These are phyloP conservation scores for Croton laevigatus DNA, from an alignment of 441 rosid species.

Conservation along the genomic window DNA sequence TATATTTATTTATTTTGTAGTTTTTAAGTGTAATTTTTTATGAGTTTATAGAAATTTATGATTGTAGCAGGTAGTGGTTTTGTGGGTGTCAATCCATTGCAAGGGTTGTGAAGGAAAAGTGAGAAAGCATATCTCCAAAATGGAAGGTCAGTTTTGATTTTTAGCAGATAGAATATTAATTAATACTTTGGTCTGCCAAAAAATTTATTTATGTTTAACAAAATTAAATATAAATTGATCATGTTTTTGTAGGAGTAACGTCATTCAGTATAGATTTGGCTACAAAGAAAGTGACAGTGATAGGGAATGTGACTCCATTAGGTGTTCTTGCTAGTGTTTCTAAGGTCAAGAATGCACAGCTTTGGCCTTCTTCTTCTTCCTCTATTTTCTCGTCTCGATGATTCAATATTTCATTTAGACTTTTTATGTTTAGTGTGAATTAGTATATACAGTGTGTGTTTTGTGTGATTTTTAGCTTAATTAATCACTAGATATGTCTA, in stretches of 20 bases:
- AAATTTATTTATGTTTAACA: background rate
- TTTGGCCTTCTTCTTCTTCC: slow-evolving; percentile 60
- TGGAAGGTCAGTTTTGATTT: slow-evolving; percentile 59
- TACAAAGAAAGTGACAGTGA: slow-evolving; percentile 78
- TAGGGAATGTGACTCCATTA: slow-evolving; percentile 72
- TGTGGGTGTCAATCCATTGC: slow-evolving; percentile 92
- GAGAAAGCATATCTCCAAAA: slow-evolving; percentile 82
- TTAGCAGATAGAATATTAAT: background rate
- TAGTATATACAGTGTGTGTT: background rate
- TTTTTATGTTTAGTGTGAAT: no score
- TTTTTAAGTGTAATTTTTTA: no score
- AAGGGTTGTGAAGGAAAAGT: slow-evolving; percentile 96
- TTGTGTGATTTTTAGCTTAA: background rate
- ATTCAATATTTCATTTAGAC: no score
- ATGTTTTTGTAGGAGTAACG: slow-evolving; percentile 59
- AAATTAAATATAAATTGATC: background rate
- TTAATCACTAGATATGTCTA: background rate
- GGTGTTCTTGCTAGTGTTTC: slow-evolving; percentile 71
- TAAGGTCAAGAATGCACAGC: slow-evolving; percentile 75
- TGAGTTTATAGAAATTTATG: background rate
- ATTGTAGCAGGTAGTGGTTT: slow-evolving; percentile 68
- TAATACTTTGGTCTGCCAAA: no score
- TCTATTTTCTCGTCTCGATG: background rate
- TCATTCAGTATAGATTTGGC: slow-evolving; percentile 78
- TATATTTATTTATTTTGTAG: no score